Evolutionary conservation across 2,329 filamentous ascomycete species (phyloP).

Genomic region (Ophiostoma montium): DNA sequence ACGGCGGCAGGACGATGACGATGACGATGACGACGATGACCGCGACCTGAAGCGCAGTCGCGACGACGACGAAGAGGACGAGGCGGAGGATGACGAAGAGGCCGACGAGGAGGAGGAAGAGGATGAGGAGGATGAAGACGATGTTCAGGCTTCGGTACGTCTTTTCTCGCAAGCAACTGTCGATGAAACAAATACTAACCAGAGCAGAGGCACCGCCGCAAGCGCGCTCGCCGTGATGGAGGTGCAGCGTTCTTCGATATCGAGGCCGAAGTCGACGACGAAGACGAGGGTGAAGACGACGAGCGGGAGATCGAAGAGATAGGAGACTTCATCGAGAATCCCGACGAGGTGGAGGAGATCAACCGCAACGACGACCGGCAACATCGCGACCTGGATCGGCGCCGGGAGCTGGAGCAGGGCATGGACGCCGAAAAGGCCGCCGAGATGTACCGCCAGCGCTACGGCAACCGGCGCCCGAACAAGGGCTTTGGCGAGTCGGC

Average conservation of each 20-base stretch:
- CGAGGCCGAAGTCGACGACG: conserved; percentile 95
- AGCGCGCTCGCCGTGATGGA: conserved; percentile 57
- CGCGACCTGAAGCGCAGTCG: conserved; percentile 5
- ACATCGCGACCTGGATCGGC: conserved; percentile 86
- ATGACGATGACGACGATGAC: conserved; percentile 11
- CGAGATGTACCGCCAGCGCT: conserved; percentile 71
- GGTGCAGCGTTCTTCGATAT: conserved; percentile 90
- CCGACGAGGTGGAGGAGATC: conserved; percentile 72
- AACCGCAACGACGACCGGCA: conserved; percentile 78
- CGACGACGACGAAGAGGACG: conserved; percentile 18
- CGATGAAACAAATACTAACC: background rate
- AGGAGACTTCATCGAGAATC: conserved; percentile 77
- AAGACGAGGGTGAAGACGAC: conserved; percentile 76
- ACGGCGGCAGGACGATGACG: conserved; percentile 20
- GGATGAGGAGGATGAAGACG: conserved; percentile 26
- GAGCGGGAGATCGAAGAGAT: conserved; percentile 77
- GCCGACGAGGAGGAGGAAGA: conserved; percentile 24
- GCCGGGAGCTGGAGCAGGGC: conserved; percentile 73
- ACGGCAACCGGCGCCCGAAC: conserved; percentile 61
- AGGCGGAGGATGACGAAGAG: conserved; percentile 16
- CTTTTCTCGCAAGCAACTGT: background rate
- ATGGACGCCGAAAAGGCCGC: conserved; percentile 92
- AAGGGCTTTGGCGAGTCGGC: conserved; percentile 54
- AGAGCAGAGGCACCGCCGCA: conserved; percentile 53
- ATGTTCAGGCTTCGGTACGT: conserved; percentile 30